Percentiles rank a stretch among this genome's conserved stretches.
Evolutionary conservation across 208 protist genomes (phyloP).

Genomic region (Trypanosoma conorhini): DNA sequence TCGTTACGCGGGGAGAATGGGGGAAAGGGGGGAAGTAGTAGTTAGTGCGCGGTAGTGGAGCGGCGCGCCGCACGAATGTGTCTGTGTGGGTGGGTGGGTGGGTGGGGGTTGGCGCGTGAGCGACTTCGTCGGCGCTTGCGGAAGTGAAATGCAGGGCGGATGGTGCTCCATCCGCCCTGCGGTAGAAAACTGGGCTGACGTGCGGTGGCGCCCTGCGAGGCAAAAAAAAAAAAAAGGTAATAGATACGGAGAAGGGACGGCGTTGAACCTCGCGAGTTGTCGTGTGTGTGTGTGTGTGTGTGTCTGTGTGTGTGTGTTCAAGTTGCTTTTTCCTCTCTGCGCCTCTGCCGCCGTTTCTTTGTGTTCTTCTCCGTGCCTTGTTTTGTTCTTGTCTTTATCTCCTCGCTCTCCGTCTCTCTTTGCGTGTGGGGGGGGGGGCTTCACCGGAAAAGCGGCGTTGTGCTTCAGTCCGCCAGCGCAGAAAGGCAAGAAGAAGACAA

Average conservation of each 20-base stretch:
- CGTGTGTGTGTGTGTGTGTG: neutral
- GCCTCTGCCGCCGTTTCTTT: too few relatives aligned
- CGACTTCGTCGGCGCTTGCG: neutral
- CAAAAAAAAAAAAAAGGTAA: neutral
- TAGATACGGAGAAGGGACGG: too few relatives aligned
- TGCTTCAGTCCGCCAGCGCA: neutral
- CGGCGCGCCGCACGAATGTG: neutral
- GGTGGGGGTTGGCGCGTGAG: neutral
- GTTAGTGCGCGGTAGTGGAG: neutral
- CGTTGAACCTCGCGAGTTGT: neutral
- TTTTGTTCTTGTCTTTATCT: conserved; percentile 15
- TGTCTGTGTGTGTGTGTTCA: neutral
- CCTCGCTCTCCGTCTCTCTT: conserved; percentile 1
- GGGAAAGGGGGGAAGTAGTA: neutral
- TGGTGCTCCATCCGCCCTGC: neutral
- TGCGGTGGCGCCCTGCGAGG: neutral
- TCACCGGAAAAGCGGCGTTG: neutral
- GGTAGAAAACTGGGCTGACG: neutral
- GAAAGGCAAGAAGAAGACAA: too few relatives aligned
- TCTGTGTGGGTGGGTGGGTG: neutral
- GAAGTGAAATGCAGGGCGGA: neutral
- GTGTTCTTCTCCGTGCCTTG: neutral
- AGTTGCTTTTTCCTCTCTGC: conserved; percentile 3
- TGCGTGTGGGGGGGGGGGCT: neutral
- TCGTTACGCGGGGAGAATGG: too few relatives aligned